Evolutionary conservation across 2,329 filamentous ascomycete genomes (phyloP).

Genomic region (Gaeumannomyces sp.): DNA sequence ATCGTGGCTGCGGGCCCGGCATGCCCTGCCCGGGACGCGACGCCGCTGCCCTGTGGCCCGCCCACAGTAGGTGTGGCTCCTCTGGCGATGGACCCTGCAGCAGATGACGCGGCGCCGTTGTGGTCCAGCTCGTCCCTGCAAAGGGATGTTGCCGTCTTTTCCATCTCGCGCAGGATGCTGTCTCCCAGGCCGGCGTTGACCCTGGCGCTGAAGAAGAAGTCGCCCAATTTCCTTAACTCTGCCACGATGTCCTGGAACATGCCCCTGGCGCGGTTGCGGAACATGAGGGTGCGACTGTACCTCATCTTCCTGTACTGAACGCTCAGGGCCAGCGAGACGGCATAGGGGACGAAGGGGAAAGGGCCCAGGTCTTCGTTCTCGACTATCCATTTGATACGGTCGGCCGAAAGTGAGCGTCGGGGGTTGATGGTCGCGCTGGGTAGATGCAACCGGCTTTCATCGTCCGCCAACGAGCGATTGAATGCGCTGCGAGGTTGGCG

Average conservation of each 20-base stretch:
- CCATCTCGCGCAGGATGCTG: conserved; percentile 49
- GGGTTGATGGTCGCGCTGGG: conserved; percentile 45
- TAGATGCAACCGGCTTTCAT: conserved; percentile 32
- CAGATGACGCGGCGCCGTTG: background rate
- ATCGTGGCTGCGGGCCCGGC: no score
- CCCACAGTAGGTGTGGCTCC: background rate
- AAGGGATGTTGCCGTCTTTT: conserved; percentile 36
- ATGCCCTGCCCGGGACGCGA: background rate
- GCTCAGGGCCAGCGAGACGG: conserved; percentile 53
- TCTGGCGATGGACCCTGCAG: background rate
- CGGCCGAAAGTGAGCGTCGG: conserved; percentile 50
- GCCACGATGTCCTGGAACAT: conserved; percentile 50
- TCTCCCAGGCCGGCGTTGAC: conserved; percentile 50
- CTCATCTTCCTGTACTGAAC: conserved; percentile 60
- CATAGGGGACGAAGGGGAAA: conserved; percentile 56
- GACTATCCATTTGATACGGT: conserved; percentile 50
- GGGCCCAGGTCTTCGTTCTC: conserved; percentile 44
- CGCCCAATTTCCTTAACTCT: conserved; percentile 45
- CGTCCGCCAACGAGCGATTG: conserved; percentile 22
- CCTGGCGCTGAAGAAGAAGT: conserved; percentile 51
- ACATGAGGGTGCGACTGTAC: conserved; percentile 53
- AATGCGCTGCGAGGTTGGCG: conserved; percentile 36
- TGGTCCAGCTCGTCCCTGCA: conserved; percentile 4
- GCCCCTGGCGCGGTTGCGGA: conserved; percentile 46
- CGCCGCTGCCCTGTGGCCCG: background rate